phyloP scores from a whole-genome alignment of 352 stramenopile genomes.

The Lagenidium giganteum region DNA sequence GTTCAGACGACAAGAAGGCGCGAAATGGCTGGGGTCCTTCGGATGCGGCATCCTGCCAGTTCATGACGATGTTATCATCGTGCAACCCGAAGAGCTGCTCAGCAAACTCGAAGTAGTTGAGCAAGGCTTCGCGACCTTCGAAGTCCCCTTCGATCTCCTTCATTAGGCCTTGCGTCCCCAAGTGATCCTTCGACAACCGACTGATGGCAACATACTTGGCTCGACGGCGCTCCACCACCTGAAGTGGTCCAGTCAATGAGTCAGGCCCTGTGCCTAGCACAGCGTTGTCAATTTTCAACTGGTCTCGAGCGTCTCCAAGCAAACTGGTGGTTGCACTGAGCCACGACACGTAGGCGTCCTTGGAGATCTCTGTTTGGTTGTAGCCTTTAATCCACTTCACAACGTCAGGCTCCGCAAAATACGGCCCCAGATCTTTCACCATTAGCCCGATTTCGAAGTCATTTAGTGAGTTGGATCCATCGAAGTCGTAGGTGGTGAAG shows the following conservation, averaged over 20 bases:
- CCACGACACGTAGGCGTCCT: conserved; percentile 47
- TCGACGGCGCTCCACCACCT: conserved; percentile 85
- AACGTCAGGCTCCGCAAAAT: conserved; percentile 32
- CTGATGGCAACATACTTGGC: conserved; percentile 95
- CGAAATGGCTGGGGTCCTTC: conserved; percentile 32
- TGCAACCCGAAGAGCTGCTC: conserved; percentile 62
- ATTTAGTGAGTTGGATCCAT: conserved; percentile 44
- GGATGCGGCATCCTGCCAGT: conserved; percentile 6
- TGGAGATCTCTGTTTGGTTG: conserved; percentile 30
- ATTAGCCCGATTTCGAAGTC: conserved; percentile 63
- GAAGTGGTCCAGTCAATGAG: conserved; percentile 83
- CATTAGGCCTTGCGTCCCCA: conserved; percentile 69
- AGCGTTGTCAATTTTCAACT: conserved; percentile 90
- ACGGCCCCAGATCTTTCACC: conserved; percentile 48
- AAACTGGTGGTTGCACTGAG: conserved; percentile 62
- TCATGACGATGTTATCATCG: conserved; percentile 35
- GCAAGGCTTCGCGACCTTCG: conserved; percentile 63
- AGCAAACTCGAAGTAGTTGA: conserved; percentile 69
- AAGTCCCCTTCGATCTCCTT: conserved; percentile 79
- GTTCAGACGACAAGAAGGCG: conserved; percentile 32
- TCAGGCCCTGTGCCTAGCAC: conserved; percentile 90
- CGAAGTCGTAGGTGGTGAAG: conserved; percentile 75
- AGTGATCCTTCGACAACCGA: conserved; percentile 86
- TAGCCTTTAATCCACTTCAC: conserved; percentile 35
- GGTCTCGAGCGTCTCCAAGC: conserved; percentile 36